A percentile compares a stretch with the other conserved stretches of the same genome.
These are phyloP conservation scores for Serendipita sp. DNA, from an alignment of 768 basidiomycete genomes.

Conservation along the genomic window DNA sequence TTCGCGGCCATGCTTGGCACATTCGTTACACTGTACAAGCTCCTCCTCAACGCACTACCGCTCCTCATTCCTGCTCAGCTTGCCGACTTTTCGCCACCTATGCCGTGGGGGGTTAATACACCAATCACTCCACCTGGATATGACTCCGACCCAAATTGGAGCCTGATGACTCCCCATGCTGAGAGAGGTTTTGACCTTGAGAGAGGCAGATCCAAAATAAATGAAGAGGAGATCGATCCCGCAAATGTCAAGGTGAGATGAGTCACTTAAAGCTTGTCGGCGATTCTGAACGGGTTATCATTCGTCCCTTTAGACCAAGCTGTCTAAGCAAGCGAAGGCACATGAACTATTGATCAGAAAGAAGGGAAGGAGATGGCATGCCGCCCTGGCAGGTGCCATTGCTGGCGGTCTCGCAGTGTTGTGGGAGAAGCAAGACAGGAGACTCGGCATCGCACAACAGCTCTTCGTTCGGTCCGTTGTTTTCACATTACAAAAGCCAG, in stretches of 20 bases:
- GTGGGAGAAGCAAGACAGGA: slow-evolving; percentile 54
- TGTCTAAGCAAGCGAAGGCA: slow-evolving; percentile 47
- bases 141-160: slow-evolving; percentile 1
- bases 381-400: slow-evolving; percentile 59
- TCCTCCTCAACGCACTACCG: slow-evolving; percentile 61
- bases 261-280: not conserved
- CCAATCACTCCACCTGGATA: slow-evolving; percentile 6
- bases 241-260: slow-evolving; percentile 3
- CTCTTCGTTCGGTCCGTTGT: slow-evolving; percentile 63
- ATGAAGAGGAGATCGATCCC: not conserved
- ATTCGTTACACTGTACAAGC: slow-evolving; percentile 65
- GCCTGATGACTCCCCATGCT: not conserved
- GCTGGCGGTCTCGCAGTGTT: slow-evolving; percentile 59
- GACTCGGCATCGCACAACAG: slow-evolving; percentile 66
- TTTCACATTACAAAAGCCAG: not conserved
- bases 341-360: slow-evolving; percentile 50
- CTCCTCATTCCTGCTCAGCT: slow-evolving; percentile 32
- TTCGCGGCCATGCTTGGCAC: slow-evolving; percentile 80
- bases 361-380: slow-evolving; percentile 60
- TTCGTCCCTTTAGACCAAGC: slow-evolving; percentile 19
- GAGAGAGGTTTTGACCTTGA: not conserved
- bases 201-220: not conserved
- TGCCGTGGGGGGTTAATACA: slow-evolving; percentile 11
- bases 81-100: slow-evolving; percentile 20
- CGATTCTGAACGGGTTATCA: too few species aligned